These are phyloP conservation scores for Stereum hirsutum DNA, from an alignment of 1,284 basidiomycete genomes.

Conservation along the genomic window DNA sequence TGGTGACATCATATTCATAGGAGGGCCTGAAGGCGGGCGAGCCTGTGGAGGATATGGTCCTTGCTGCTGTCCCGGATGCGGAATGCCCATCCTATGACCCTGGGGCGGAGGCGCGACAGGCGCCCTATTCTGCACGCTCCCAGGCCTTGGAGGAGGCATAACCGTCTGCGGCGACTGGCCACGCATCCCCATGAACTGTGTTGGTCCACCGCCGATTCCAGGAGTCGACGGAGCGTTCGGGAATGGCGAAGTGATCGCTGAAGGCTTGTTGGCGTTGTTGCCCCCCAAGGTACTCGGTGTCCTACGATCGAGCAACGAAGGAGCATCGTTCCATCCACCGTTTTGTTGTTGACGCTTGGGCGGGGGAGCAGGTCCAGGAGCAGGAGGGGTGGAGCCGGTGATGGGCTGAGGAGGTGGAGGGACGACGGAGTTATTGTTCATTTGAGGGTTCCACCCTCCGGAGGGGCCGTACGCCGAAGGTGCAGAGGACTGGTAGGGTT, in stretches of 20 bases:
- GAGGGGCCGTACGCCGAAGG: constrained; percentile 13
- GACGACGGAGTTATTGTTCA: constrained; percentile 11
- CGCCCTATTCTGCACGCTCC: constrained; percentile 42
- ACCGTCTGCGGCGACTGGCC: constrained; percentile 28
- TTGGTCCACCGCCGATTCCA: constrained; percentile 36
- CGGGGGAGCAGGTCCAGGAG: constrained; percentile 28
- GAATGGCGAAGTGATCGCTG: constrained; percentile 84
- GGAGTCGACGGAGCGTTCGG: constrained; percentile 54
- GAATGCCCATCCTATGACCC: constrained; percentile 23
- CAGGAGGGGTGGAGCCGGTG: constrained; percentile 11
- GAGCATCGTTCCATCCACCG: constrained; percentile 91
- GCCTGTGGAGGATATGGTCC: constrained; percentile 23
- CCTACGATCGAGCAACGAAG: constrained; percentile 40
- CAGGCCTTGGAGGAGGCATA: constrained; percentile 57
- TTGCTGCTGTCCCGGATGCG: constrained; percentile 18
- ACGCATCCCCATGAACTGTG: constrained; percentile 28
- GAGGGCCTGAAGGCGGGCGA: constrained; percentile 26
- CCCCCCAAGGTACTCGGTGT: constrained; percentile 41
- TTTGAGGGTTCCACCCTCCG: constrained; percentile 6
- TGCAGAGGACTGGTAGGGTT: constrained; percentile 17
- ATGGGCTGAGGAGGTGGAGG: constrained; percentile 19
- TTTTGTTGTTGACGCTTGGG: constrained; percentile 54
- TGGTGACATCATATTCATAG: constrained; percentile 16
- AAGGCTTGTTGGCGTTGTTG: constrained; percentile 42
- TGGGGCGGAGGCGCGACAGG: constrained; percentile 37